Conservation (phyloP, 805 yeast genomes). For the Candida alai region DNA sequence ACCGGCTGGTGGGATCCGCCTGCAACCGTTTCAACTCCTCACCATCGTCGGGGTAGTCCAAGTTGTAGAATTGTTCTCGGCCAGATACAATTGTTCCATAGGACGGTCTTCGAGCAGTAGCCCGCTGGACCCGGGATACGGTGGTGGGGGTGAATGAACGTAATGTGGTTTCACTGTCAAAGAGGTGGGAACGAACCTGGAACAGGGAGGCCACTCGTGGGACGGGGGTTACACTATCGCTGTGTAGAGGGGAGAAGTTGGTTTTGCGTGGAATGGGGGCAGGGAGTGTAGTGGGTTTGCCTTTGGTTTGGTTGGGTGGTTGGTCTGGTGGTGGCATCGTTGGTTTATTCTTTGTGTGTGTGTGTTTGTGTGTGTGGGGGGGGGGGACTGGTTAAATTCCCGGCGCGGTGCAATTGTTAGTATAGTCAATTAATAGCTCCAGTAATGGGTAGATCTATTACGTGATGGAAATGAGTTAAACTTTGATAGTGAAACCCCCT, state of each 20-base stretch:
- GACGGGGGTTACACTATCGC: background rate
- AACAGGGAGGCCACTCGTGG: conserved; percentile 10
- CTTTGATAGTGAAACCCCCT: too few relatives aligned
- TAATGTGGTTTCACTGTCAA: conserved; percentile 11
- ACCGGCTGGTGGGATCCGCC: conserved; percentile 34
- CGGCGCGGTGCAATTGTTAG: too few relatives aligned
- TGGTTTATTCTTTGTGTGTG: too few relatives aligned
- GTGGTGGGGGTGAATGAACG: conserved; percentile 26
- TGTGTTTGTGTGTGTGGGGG: too few relatives aligned
- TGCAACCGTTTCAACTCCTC: conserved; percentile 24
- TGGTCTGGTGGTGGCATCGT: conserved; percentile 3
- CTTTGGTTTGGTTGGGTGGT: background rate
- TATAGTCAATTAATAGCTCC: too few relatives aligned
- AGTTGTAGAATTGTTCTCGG: conserved; percentile 37
- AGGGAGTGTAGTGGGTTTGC: conserved; percentile 1
- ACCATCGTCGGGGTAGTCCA: conserved; percentile 49
- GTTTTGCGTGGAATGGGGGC: conserved; percentile 20
- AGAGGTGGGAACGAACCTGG: conserved; percentile 6
- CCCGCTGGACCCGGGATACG: conserved; percentile 11
- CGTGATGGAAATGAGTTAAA: too few relatives aligned
- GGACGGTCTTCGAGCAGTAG: conserved; percentile 24
- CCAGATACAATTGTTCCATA: conserved; percentile 26
- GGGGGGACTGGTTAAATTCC: too few relatives aligned
- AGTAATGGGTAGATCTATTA: too few relatives aligned
- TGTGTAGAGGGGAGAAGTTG: background rate